Evolutionary conservation across 1,139 yeast genomes (phyloP).

Genomic region (Geotrichum histeridarum): DNA sequence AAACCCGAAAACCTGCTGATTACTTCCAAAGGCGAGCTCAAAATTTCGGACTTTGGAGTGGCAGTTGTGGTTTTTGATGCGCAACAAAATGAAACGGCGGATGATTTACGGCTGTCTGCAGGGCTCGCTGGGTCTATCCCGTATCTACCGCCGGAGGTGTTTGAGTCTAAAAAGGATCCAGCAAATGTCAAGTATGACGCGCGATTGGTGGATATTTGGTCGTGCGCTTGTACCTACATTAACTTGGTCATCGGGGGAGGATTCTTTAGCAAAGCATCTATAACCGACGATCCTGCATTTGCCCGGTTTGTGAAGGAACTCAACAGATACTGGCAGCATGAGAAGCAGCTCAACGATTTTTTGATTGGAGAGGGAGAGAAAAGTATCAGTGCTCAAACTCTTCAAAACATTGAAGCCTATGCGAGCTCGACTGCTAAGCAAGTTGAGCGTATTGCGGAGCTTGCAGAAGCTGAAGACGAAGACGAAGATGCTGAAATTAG

Average conservation of each 20-base stretch:
- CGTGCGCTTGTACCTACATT: slow-evolving; percentile 89
- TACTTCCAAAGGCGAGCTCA: slow-evolving; percentile 63
- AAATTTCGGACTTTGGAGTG: slow-evolving; percentile 59
- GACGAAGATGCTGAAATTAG: background rate
- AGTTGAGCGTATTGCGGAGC: slow-evolving; percentile 1
- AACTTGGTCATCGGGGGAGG: slow-evolving; percentile 54
- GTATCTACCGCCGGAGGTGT: slow-evolving; percentile 87
- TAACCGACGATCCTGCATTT: slow-evolving; percentile 28
- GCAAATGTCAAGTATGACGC: slow-evolving; percentile 55
- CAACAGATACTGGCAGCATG: slow-evolving; percentile 62
- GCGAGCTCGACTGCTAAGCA: slow-evolving; percentile 4
- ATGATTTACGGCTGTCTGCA: slow-evolving; percentile 7
- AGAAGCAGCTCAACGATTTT: slow-evolving; percentile 28
- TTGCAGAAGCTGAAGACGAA: slow-evolving; percentile 7
- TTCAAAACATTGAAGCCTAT: slow-evolving; percentile 6
- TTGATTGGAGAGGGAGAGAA: slow-evolving; percentile 14
- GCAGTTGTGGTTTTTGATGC: slow-evolving; percentile 18
- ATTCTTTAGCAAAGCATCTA: slow-evolving; percentile 34
- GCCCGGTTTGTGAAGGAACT: slow-evolving; percentile 24
- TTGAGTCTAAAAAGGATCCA: slow-evolving; percentile 27
- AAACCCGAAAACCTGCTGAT: slow-evolving; percentile 66
- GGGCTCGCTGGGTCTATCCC: slow-evolving; percentile 64
- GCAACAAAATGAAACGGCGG: slow-evolving; percentile 9
- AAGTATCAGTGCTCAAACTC: slow-evolving; percentile 8
- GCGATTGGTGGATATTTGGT: slow-evolving; percentile 80